Percentiles rank a stretch among this genome's conserved stretches.
Evolutionary conservation across 768 basidiomycete species (phyloP).

Genomic region (Coprinopsis marcescibilis): DNA sequence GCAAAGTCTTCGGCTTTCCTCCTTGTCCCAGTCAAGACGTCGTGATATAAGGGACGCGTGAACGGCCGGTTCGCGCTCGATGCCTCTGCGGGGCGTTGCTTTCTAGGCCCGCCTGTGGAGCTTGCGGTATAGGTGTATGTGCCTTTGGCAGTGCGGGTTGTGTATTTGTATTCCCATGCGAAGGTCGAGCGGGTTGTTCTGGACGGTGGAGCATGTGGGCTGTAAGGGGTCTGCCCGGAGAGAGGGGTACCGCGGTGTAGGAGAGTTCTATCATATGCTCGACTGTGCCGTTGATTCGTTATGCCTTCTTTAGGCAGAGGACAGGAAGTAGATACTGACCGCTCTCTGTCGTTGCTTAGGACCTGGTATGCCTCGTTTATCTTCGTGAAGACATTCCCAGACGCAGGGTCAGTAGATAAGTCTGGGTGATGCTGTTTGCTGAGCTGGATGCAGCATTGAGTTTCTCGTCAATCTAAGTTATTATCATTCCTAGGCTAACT

Average conservation of each 20-base stretch:
- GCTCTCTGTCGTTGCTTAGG: slow-evolving; percentile 38
- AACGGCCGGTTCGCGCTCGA: slow-evolving; percentile 8
- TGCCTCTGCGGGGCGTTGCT: slow-evolving; percentile 10
- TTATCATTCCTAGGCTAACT: slow-evolving; percentile 16
- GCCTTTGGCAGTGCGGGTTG: slow-evolving; percentile 5
- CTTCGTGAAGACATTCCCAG: slow-evolving; percentile 31
- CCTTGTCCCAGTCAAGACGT: slow-evolving; percentile 8
- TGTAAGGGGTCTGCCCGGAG: slow-evolving; percentile 14
- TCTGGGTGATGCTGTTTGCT: slow-evolving; percentile 48
- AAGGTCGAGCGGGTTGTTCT: slow-evolving; percentile 30
- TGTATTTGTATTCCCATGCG: slow-evolving; percentile 32
- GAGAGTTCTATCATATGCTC: slow-evolving; percentile 40
- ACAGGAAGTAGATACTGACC: slow-evolving; percentile 20
- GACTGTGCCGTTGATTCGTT: too few relatives aligned
- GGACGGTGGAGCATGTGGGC: slow-evolving; percentile 21
- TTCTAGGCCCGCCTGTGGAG: slow-evolving; percentile 17
- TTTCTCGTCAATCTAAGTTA: not conserved
- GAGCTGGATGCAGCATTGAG: slow-evolving; percentile 21
- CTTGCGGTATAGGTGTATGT: slow-evolving; percentile 12
- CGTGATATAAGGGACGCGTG: slow-evolving; percentile 13
- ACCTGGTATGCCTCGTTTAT: slow-evolving; percentile 42
- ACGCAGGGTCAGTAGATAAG: slow-evolving; percentile 36
- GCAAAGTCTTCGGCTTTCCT: slow-evolving; percentile 11
- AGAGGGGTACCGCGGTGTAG: slow-evolving; percentile 22
- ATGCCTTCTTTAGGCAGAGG: not conserved